These are phyloP conservation scores for Suhomyces taliae DNA, from an alignment of 1,139 yeast genomes.

Conservation along the genomic window DNA sequence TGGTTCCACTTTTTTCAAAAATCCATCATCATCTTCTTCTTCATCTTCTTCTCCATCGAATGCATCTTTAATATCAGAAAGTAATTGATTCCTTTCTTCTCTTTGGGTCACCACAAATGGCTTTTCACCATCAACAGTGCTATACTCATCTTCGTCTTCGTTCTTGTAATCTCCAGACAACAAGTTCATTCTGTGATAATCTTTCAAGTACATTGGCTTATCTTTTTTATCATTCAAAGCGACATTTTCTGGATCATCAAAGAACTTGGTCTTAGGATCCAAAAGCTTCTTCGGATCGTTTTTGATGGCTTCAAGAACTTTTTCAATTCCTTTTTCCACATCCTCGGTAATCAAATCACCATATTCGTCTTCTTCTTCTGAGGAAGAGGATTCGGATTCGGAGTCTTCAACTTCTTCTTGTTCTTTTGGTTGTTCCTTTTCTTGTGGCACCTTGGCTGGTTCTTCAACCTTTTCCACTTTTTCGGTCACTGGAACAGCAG, in stretches of 20 bases:
- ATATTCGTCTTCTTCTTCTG: slow-evolving; percentile 88
- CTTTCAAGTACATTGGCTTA: slow-evolving; percentile 86
- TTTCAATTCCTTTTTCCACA: slow-evolving; percentile 75
- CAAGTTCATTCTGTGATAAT: slow-evolving; percentile 83
- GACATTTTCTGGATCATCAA: slow-evolving; percentile 56
- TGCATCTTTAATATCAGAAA: slow-evolving; percentile 73
- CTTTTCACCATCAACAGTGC: slow-evolving; percentile 57
- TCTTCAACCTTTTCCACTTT: neutral
- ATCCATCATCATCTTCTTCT: slow-evolving; percentile 44
- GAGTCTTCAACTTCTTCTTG: slow-evolving; percentile 8
- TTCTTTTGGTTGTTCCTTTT: slow-evolving; percentile 8
- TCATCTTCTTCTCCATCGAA: slow-evolving; percentile 49
- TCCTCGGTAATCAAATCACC: slow-evolving; percentile 88
- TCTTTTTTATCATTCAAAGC: slow-evolving; percentile 37
- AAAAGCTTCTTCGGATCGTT: slow-evolving; percentile 63
- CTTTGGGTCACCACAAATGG: slow-evolving; percentile 72
- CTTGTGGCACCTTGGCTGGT: slow-evolving; percentile 6
- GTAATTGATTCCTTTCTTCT: slow-evolving; percentile 70
- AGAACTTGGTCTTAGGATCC: slow-evolving; percentile 69
- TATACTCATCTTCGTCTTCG: slow-evolving; percentile 47
- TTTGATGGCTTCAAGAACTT: slow-evolving; percentile 70
- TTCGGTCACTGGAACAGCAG: slow-evolving; percentile 13
- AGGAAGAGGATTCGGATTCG: slow-evolving; percentile 30
- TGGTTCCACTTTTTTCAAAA: slow-evolving; percentile 56
- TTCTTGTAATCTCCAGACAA: slow-evolving; percentile 59